Base-by-base conservation (phyloP, 306 rosid species). In the Ziziphus jujuba region DNA sequence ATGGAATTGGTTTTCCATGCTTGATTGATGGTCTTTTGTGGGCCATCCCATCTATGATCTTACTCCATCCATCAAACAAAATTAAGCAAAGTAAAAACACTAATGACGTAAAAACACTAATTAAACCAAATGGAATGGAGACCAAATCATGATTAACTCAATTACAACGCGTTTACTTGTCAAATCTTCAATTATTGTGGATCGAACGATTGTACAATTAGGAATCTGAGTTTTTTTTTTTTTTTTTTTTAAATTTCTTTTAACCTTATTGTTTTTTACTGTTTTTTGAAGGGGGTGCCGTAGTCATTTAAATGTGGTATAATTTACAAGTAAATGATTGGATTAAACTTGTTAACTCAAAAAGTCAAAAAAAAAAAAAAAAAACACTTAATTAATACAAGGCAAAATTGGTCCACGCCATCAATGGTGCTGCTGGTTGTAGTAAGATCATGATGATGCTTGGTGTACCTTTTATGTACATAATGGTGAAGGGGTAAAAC, bases 341-440 rank as follows among this genome's bases (percentile, higher is more conserved):
- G 35, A 59, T 23, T 59, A 59, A 85, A 76, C 80, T 79, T 81
- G 67, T 60, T 28, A 67, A 71, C 69, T 16, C 36, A 66, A 69
- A 77, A 79, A 63, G 86, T 81, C 79, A 85, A 83, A 59, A 45
- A 19, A 12, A 44, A 68, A 43, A 44, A 76, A 68, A 81, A 28
- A 28, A 28, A 28, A 28, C 33, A 28, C 33, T 62, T 56, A 72
- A 76, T 72, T 61, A 75, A 68, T 59, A 75, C 66, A 78, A 64
- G 61, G 64, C 6, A 38, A 60, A 49, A 57, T 49, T 66, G 90
- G 87, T 82, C 85, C 88, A 78, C 71, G 7, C 47, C 63, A 82
- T 83, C 80, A 76, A 83, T 69, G 87, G 79, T 66, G 87, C 77
- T 31, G 22, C 44, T 82, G 33, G 61, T 77, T 72, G 49, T 23